These are phyloP conservation scores for Gossypium thurberi DNA, from an alignment of 345 rosid genomes.

Conservation along the genomic window DNA sequence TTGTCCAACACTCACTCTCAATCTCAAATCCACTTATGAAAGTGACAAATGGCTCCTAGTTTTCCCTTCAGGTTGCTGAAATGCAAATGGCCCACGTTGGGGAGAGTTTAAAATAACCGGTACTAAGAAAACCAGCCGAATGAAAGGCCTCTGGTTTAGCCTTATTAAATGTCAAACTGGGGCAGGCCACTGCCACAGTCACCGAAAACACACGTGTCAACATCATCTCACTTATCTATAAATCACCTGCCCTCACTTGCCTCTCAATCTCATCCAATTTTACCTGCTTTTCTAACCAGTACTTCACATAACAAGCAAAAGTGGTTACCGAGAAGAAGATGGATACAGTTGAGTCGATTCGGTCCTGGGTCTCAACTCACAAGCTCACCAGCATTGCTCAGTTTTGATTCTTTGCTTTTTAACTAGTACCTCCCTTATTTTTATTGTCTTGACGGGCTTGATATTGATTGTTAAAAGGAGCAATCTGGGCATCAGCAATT, in stretches of 20 bases:
- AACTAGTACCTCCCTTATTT: not conserved
- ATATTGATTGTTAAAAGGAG: constrained; percentile 27
- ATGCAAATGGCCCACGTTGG: not conserved
- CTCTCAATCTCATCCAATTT: not conserved
- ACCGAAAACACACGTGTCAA: constrained; percentile 6
- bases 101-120: not conserved
- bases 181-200: constrained; percentile 21
- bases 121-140: constrained; percentile 12
- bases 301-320: not conserved
- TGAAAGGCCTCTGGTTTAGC: constrained; percentile 28
- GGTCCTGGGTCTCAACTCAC: constrained; percentile 59
- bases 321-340: constrained; percentile 13
- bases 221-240: constrained; percentile 14
- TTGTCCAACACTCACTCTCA: too few relatives aligned
- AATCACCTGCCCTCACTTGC: not conserved
- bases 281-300: too few relatives aligned
- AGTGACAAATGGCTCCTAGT: not conserved
- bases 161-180: constrained; percentile 30
- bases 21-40: too few relatives aligned
- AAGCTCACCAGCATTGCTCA: constrained; percentile 57
- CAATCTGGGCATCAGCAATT: constrained; percentile 51
- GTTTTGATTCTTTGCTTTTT: not conserved
- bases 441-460: not conserved
- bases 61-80: not conserved
- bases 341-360: constrained; percentile 37